Evolutionary conservation across 257 asterid species (phyloP).

Genomic region (Solanum medicagineum): DNA sequence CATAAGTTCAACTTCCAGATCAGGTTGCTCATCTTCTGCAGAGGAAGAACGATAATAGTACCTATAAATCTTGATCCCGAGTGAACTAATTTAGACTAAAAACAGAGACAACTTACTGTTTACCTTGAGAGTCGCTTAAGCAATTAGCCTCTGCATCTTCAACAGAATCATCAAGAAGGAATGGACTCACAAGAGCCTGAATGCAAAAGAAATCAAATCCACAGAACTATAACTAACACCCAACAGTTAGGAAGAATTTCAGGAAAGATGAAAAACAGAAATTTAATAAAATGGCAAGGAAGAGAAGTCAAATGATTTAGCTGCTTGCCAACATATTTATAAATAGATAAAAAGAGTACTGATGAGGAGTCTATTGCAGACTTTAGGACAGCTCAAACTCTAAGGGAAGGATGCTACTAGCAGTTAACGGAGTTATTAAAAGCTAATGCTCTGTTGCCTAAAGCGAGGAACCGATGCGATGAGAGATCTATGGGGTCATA

Average conservation of each 20-base stretch:
- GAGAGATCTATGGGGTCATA: background rate
- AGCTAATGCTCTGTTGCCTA: background rate
- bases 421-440: background rate
- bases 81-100: background rate
- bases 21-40: conserved; percentile 34
- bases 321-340: background rate
- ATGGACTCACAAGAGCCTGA: conserved; percentile 87
- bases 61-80: background rate
- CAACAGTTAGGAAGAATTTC: background rate
- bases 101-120: background rate
- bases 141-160: conserved; percentile 41
- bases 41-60: conserved; percentile 3
- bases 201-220: background rate
- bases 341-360: background rate
- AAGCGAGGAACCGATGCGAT: background rate
- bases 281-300: background rate
- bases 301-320: background rate
- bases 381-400: background rate
- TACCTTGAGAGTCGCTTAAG: conserved; percentile 40
- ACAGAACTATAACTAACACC: background rate
- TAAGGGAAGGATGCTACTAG: background rate
- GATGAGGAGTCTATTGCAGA: background rate
- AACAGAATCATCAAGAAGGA: conserved; percentile 55
- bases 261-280: background rate
- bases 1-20: conserved; percentile 19